Evolutionary conservation across 2,329 filamentous ascomycete species (phyloP), one percentile per base, ranked within the genome.

Genomic region (Aspergillus clavatus): DNA sequence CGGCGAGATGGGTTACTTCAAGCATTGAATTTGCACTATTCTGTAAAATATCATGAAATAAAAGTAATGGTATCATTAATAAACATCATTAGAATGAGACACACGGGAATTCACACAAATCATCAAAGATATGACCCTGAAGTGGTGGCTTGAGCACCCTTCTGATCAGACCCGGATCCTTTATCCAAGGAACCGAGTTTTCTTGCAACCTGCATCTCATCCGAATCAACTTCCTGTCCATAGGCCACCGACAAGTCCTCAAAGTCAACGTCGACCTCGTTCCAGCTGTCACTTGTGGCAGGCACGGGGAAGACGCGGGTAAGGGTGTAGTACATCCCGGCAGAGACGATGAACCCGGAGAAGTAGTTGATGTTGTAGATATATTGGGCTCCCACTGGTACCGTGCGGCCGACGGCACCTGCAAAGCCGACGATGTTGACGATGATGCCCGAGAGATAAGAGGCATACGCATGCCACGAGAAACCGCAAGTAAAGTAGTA

Each of bases 341-440:
- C 72, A 0, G 87, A 79, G 8, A 94, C 78, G 38, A 88, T 73
- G 62, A 95, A 90, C 0, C 90, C 90, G 35, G 79, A 79, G 65
- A 96, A 94, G 73, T 90, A 96, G 68, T 95, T 95, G 57, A 96
- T 61, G 54, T 89, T 87, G 73, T 95, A 96, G 48, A 96, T 81
- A 61, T 94, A 94, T 1, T 78, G 81, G 0, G 91, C 90, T 1
- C 85, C 89, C 5, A 80, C 72, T 0, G 91, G 90, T 0, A 95
- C 88, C 0, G 70, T 61, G 16, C 64, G 67, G 1, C 88, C 88
- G 21, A 95, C 79, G 0, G 86, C 89, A 2, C 88, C 89, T 1
- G 83, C 89, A 54, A 96, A 96, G 0, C 90, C 90, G 4, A 95
- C 88, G 3, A 96, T 86, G 57, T 95, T 95, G 73, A 95, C 84